These are phyloP conservation scores for Tricholoma furcatifolium DNA, from an alignment of 768 basidiomycete species.

Conservation along the genomic window DNA sequence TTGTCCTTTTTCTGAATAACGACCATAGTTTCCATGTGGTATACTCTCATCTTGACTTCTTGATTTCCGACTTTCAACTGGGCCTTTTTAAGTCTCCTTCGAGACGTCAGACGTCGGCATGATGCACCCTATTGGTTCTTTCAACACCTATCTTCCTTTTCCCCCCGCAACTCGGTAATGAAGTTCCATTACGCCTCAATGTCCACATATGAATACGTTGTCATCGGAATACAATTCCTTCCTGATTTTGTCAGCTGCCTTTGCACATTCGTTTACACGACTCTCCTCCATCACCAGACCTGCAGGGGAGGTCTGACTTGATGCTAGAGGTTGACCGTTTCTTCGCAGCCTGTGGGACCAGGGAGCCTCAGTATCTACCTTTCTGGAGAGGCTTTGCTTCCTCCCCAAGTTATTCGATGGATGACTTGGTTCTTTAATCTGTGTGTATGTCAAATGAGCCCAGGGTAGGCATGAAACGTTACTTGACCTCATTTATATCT, in stretches of 20 bases:
- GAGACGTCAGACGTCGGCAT: background rate
- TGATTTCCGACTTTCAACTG: constrained; percentile 2
- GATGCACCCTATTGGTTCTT: background rate
- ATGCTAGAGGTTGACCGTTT: too few species aligned
- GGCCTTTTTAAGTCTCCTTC: background rate
- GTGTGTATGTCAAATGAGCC: background rate
- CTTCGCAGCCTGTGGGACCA: too few species aligned
- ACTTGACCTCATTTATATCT: background rate
- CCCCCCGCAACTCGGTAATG: background rate
- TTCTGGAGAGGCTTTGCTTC: too few species aligned
- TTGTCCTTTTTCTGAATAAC: background rate
- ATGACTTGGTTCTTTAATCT: background rate
- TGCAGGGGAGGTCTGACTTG: background rate
- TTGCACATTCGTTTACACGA: background rate
- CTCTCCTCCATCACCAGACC: background rate
- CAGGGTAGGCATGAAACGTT: background rate
- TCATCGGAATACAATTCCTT: background rate
- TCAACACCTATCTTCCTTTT: background rate
- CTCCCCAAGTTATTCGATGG: constrained; percentile 1
- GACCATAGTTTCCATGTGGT: background rate
- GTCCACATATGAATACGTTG: background rate
- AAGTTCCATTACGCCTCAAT: background rate
- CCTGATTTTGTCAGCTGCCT: background rate
- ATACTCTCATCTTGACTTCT: background rate
- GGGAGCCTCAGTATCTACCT: too few species aligned